Evolutionary conservation across 1,284 basidiomycete species (phyloP).

Genomic region (Chalciporus sp.): DNA sequence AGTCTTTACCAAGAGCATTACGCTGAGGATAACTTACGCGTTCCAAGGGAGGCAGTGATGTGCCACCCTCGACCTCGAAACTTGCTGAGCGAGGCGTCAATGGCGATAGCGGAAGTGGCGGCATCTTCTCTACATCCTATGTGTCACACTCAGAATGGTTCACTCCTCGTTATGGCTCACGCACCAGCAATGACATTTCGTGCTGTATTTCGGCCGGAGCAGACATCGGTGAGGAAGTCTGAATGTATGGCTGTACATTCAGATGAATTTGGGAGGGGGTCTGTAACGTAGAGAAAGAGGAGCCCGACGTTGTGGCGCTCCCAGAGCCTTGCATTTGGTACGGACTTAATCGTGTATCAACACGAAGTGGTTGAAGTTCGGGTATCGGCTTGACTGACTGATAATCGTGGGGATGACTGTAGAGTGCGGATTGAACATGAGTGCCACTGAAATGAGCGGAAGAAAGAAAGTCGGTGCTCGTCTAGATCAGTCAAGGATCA

Average conservation of each 20-base stretch:
- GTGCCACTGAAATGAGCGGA: background rate
- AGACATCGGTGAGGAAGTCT: slow-evolving; percentile 16
- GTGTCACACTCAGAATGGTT: background rate
- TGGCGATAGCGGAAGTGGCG: slow-evolving; percentile 15
- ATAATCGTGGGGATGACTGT: background rate
- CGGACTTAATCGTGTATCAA: slow-evolving; percentile 18
- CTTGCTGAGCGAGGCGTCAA: slow-evolving; percentile 7
- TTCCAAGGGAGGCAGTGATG: slow-evolving; percentile 1
- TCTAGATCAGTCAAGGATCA: slow-evolving; percentile 15
- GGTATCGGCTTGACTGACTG: slow-evolving; percentile 8
- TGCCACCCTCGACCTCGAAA: slow-evolving; percentile 1
- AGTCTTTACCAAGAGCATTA: background rate
- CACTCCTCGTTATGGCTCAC: background rate
- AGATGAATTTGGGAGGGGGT: slow-evolving; percentile 16
- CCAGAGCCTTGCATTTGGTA: slow-evolving; percentile 13
- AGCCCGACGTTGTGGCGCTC: slow-evolving; percentile 23
- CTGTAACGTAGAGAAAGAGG: slow-evolving; percentile 10
- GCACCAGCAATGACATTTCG: slow-evolving; percentile 9
- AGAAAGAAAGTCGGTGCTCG: background rate
- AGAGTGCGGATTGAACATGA: background rate
- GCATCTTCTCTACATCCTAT: slow-evolving; percentile 14
- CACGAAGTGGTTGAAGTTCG: slow-evolving; percentile 16
- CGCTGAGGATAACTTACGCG: slow-evolving; percentile 13
- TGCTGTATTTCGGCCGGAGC: slow-evolving; percentile 6
- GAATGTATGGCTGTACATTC: slow-evolving; percentile 2